Conservation (phyloP, 345 rosid species). For the Tarenaya hassleriana region DNA sequence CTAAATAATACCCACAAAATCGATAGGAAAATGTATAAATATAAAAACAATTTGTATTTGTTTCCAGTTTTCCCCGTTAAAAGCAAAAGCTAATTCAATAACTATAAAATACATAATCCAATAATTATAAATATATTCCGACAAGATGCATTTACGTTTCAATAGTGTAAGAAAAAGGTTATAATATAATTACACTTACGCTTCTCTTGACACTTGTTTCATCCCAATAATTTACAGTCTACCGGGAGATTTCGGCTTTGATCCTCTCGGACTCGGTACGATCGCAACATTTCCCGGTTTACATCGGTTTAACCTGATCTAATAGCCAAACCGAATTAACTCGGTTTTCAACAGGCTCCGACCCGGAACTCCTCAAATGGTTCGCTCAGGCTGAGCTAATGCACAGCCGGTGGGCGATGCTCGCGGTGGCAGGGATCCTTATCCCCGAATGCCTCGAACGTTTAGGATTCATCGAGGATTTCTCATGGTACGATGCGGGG, state of each 20-base stretch:
- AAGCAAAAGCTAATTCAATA: too few relatives aligned
- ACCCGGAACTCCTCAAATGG: constrained; percentile 81
- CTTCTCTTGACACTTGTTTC: background rate
- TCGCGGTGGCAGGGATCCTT: constrained; percentile 76
- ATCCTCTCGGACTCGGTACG: constrained; percentile 85
- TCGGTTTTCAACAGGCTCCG: constrained; percentile 52
- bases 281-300: constrained; percentile 1
- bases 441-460: constrained; percentile 79
- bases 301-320: background rate
- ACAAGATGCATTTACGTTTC: too few relatives aligned
- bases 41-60: too few relatives aligned
- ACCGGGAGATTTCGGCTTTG: constrained; percentile 88
- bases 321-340: background rate
- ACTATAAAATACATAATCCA: too few relatives aligned
- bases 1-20: too few relatives aligned
- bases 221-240: constrained; percentile 34
- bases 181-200: too few relatives aligned
- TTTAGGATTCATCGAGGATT: constrained; percentile 62
- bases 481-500: constrained; percentile 87
- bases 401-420: constrained; percentile 97
- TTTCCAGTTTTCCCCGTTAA: too few relatives aligned
- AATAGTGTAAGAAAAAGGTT: too few relatives aligned
- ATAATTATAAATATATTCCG: too few relatives aligned
- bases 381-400: constrained; percentile 90
- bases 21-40: too few relatives aligned